Base-by-base conservation (phyloP, 2,329 filamentous ascomycete species). In the Albifimbria verrucaria region DNA sequence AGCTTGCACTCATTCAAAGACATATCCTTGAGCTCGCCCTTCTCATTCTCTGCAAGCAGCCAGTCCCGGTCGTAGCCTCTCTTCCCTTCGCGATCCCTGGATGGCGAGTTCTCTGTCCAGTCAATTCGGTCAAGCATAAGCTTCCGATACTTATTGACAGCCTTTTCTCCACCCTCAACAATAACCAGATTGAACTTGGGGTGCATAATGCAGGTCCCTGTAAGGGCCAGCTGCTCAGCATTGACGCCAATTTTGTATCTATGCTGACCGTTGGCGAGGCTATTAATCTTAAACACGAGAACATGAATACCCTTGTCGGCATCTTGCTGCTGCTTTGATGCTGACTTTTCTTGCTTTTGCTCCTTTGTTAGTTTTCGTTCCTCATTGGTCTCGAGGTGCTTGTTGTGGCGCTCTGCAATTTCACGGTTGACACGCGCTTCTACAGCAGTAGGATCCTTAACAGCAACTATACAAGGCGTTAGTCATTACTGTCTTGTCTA, bases 371-470 rank as follows among this genome's bases (percentile, higher is more conserved):
- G 78, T 68, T 92, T 93, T 55, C 94, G 86, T 39, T 89, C 88
- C 60, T 92, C 87, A 70, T 99, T 99, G 53, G 81, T 76, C 41
- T 83, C 72, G 54, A 93, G 77, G 70, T 99, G 95, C 59, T 87
- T 82, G 55, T 89, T 80, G 53, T 88, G 85, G 42, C 94, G 89
- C 57, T 95, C 92, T 24, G 88, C 88, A 59, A 99, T 97, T 70
- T 99, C 92, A 50, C 87, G 82, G 69, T 95, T 96, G 49, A 99
- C 94, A 22, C 91, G 86, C 49, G 92, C 91, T 73, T 99, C 94
- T 45, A 99, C 94, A 4, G 94, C 94, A 1, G 95, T 99, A 7
- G 94, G 94, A 72, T 99, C 94, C 67, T 96, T 95, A 60, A 99
- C 93, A 18, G 82, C 82, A 71, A 69, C 72, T 72, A 49, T 25